phyloP scores from a whole-genome alignment of 495 filamentous ascomycete species.

The Trypethelium eluteriae region DNA sequence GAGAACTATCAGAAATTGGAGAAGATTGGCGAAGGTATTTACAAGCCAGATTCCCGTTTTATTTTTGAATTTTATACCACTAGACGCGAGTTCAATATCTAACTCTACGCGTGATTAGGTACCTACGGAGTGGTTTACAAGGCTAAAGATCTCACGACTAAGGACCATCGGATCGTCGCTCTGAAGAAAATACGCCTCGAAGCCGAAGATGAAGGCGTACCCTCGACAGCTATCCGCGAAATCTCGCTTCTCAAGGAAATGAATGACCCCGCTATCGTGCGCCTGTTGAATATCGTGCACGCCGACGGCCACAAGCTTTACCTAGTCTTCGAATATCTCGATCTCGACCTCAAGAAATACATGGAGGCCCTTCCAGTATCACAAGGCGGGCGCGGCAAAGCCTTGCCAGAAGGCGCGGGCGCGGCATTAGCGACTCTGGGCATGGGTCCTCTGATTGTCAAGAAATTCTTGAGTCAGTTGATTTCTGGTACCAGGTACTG shows the following conservation, averaged over 20 bases:
- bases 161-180: conserved; percentile 74
- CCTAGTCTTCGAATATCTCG: conserved; percentile 98
- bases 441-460: conserved; percentile 77
- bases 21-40: conserved; percentile 93
- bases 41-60: not conserved
- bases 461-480: conserved; percentile 95
- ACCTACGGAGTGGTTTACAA: conserved; percentile 72
- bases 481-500: conserved; percentile 89
- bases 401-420: conserved; percentile 70
- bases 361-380: conserved; percentile 94
- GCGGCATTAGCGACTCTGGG: conserved; percentile 62
- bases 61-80: not conserved
- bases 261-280: conserved; percentile 96
- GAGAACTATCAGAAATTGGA: conserved; percentile 99
- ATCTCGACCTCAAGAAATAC: conserved; percentile 97
- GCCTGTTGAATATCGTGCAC: conserved; percentile 96
- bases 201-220: conserved; percentile 89
- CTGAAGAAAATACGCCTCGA: conserved; percentile 99
- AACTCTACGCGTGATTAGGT: conserved; percentile 23
- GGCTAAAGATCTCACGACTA: conserved; percentile 90
- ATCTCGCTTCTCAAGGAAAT: conserved; percentile 99
- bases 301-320: conserved; percentile 96
- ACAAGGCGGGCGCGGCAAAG: conserved; percentile 82
- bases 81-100: not conserved
- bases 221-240: conserved; percentile 95